Percentiles rank a stretch among this genome's conserved stretches.
Evolutionary conservation across 768 basidiomycete species (phyloP).

Genomic region (Lentinula raphanica): DNA sequence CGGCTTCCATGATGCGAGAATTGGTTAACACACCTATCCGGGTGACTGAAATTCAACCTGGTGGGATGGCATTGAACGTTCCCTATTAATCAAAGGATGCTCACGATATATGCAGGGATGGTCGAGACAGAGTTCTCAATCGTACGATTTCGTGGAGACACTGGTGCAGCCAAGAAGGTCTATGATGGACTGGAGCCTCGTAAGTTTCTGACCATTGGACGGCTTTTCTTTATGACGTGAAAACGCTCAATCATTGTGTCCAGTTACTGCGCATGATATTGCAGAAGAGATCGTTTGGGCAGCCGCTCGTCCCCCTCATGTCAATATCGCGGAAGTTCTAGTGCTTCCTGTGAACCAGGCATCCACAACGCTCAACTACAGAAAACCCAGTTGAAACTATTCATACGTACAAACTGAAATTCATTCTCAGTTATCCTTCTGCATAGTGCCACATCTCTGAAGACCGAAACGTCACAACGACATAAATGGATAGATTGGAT

Average conservation of each 20-base stretch:
- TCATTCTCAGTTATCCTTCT: neutral
- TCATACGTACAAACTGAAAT: neutral
- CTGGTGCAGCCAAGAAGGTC: conserved; percentile 76
- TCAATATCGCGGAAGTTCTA: conserved; percentile 81
- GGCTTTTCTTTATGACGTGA: conserved; percentile 1
- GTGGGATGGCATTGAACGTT: conserved; percentile 34
- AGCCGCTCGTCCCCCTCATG: conserved; percentile 85
- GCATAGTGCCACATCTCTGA: neutral
- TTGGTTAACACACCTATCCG: conserved; percentile 90
- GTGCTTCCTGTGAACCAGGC: conserved; percentile 82
- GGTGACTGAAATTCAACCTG: conserved; percentile 93
- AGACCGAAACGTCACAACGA: neutral
- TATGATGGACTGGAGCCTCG: conserved; percentile 86
- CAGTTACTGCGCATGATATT: conserved; percentile 81
- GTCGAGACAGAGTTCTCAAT: conserved; percentile 93
- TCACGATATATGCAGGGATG: conserved; percentile 46
- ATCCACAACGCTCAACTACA: conserved; percentile 56
- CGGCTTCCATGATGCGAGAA: conserved; percentile 73
- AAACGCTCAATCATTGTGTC: neutral
- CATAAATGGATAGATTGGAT: neutral
- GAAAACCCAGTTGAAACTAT: conserved; percentile 27
- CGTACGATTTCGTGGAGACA: conserved; percentile 84
- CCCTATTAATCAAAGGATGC: conserved; percentile 12
- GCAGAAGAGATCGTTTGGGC: conserved; percentile 99
- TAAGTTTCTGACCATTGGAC: conserved; percentile 34